These are phyloP conservation scores for Smallanthus sonchifolius DNA, from an alignment of 129 eudicot species.

Conservation along the genomic window DNA sequence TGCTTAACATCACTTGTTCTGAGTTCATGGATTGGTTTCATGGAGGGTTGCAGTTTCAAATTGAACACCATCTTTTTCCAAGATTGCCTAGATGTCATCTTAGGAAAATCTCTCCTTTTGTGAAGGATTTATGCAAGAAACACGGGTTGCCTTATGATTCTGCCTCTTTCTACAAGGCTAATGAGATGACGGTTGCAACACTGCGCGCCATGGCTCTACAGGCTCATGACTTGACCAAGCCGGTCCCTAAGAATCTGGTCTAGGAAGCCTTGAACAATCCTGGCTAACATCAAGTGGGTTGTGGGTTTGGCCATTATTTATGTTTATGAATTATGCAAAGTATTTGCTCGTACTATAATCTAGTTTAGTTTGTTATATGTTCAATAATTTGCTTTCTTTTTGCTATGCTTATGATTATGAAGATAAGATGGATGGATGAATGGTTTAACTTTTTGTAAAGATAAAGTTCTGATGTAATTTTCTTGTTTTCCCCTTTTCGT, in stretches of 20 bases:
- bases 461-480: not conserved
- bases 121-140: constrained; percentile 66
- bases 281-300: constrained; percentile 27
- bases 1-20: constrained; percentile 45
- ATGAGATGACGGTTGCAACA: constrained; percentile 45
- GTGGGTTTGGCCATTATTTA: not conserved
- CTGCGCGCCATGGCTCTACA: constrained; percentile 46
- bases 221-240: constrained; percentile 56
- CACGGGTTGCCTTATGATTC: constrained; percentile 51
- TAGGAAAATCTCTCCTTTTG: constrained; percentile 56
- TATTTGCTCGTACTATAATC: constrained; percentile 2
- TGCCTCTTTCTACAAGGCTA: constrained; percentile 59
- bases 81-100: constrained; percentile 62
- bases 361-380: constrained; percentile 2
- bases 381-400: constrained; percentile 12
- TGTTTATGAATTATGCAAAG: constrained; percentile 1
- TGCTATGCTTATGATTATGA: constrained; percentile 1
- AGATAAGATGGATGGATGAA: not conserved
- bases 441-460: constrained; percentile 4
- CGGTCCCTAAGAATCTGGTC: constrained; percentile 55
- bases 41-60: constrained; percentile 73
- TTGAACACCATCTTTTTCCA: constrained; percentile 74
- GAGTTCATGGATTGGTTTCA: constrained; percentile 82
- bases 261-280: constrained; percentile 70
- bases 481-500: too few species aligned